phyloP scores from a whole-genome alignment of 73 alveolate species.

The Paramecium bursaria region DNA sequence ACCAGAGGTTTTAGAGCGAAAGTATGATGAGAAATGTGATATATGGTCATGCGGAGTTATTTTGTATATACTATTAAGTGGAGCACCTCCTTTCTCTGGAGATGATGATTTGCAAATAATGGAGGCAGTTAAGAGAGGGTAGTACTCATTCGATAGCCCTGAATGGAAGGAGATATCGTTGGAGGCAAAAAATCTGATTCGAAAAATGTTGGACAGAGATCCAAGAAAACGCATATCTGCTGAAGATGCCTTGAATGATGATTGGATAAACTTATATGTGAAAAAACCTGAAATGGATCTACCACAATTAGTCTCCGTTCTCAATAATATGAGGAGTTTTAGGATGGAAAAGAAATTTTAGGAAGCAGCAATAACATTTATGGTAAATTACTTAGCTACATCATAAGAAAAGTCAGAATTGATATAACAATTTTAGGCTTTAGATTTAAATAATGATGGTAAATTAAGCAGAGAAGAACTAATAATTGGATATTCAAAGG shows the following conservation, averaged over 20 bases:
- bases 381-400: conserved; percentile 76
- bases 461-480: conserved; percentile 80
- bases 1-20: conserved; percentile 81
- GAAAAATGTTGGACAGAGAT: conserved; percentile 73
- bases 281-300: conserved; percentile 47
- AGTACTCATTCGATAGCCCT: conserved; percentile 65
- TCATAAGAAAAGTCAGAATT: conserved; percentile 78
- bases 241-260: conserved; percentile 77
- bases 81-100: conserved; percentile 82
- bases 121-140: conserved; percentile 75
- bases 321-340: conserved; percentile 75
- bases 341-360: conserved; percentile 78
- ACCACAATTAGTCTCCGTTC: conserved; percentile 62
- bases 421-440: conserved; percentile 72
- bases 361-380: conserved; percentile 81
- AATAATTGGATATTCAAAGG: conserved; percentile 73
- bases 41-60: conserved; percentile 87
- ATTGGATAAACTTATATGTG: conserved; percentile 76
- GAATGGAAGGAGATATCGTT: conserved; percentile 83
- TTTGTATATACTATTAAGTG: conserved; percentile 80
- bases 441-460: conserved; percentile 81
- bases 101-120: conserved; percentile 79
- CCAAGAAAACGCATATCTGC: conserved; percentile 78
- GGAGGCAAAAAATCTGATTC: conserved; percentile 84
- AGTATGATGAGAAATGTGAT: conserved; percentile 86